Evolutionary conservation across 1,284 basidiomycete species (phyloP).

Genomic region (Phenoliferia sp.): DNA sequence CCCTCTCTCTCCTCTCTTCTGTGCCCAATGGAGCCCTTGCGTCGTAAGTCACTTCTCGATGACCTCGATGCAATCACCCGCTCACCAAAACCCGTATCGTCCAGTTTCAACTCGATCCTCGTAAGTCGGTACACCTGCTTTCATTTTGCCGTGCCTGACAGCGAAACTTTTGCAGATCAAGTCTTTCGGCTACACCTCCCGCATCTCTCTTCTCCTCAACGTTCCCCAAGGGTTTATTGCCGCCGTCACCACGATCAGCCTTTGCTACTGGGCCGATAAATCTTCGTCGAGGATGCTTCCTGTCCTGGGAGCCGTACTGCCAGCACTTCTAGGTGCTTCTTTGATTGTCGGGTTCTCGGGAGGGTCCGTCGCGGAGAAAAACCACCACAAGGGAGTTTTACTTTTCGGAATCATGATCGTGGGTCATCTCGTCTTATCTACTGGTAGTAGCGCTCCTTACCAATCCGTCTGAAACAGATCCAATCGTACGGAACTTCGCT

Average conservation of each 20-base stretch:
- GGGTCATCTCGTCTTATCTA: constrained; percentile 29
- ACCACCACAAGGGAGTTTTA: constrained; percentile 50
- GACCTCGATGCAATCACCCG: constrained; percentile 30
- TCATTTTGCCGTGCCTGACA: not conserved
- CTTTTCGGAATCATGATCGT: constrained; percentile 61
- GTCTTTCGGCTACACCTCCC: constrained; percentile 62
- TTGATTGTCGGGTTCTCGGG: constrained; percentile 58
- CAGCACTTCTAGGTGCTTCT: constrained; percentile 57
- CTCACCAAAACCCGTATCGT: constrained; percentile 38
- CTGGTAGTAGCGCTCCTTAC: not conserved
- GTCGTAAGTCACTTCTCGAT: constrained; percentile 36
- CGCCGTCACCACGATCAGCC: constrained; percentile 44
- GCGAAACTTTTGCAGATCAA: constrained; percentile 45
- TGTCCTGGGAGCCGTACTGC: constrained; percentile 57
- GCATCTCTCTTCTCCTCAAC: constrained; percentile 58
- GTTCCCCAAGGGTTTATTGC: constrained; percentile 57
- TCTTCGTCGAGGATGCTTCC: constrained; percentile 54
- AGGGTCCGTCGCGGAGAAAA: constrained; percentile 39
- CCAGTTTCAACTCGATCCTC: constrained; percentile 8
- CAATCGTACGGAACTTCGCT: constrained; percentile 51
- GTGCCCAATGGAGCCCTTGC: constrained; percentile 51
- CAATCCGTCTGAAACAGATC: constrained; percentile 18
- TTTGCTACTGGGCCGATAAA: constrained; percentile 58
- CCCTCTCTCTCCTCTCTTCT: constrained; percentile 56
- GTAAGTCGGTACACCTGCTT: not conserved